Percentiles rank a stretch among this genome's conserved stretches.
Conservation (phyloP, 2,329 filamentous ascomycete species). For the Chaetomium sp. region DNA sequence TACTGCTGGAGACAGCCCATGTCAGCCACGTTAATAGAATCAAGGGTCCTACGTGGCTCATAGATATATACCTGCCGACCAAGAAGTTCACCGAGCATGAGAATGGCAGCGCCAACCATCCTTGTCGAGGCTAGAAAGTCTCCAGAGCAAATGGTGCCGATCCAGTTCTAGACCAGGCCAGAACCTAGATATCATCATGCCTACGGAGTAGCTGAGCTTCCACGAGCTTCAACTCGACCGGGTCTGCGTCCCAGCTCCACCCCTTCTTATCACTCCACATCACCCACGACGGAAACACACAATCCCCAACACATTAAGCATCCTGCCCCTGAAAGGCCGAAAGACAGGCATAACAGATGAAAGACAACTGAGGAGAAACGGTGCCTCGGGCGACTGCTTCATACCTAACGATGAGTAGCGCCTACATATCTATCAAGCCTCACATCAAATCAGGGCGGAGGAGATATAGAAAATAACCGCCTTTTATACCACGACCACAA, state of each 20-base stretch:
- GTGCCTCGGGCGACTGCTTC: no score
- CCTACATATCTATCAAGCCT: no score
- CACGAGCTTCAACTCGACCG: neutral
- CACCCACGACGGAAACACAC: neutral
- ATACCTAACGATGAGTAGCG: no score
- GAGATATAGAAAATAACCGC: neutral
- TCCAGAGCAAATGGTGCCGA: neutral
- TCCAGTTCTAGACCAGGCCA: neutral
- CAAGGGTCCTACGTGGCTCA: no score
- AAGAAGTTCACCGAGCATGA: neutral
- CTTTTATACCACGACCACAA: neutral
- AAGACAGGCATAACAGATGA: neutral
- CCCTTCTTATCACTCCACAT: neutral
- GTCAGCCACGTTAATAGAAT: neutral
- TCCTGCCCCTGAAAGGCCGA: no score
- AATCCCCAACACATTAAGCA: neutral
- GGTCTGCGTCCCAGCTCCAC: neutral
- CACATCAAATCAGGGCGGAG: neutral
- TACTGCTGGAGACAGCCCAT: neutral
- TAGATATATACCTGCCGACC: neutral
- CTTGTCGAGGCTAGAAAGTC: neutral
- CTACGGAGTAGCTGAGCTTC: neutral
- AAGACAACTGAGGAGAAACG: neutral
- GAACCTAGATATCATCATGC: neutral
- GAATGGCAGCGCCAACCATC: neutral